Evolutionary conservation across 2,329 filamentous ascomycete species (phyloP), one percentile per base, ranked within the genome.

Genomic region (Calonectria naviculata): DNA sequence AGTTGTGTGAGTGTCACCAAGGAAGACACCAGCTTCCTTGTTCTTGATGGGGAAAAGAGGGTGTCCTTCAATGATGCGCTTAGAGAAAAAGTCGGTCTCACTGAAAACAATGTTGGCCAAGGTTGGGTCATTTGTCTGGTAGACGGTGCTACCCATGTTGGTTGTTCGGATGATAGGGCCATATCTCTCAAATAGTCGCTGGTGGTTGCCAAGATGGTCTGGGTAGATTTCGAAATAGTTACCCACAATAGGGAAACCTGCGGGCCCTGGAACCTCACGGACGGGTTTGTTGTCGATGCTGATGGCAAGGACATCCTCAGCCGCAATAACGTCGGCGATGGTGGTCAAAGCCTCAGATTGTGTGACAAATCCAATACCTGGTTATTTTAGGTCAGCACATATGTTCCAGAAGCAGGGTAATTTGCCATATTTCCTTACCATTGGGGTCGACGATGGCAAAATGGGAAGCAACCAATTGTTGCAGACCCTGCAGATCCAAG

Each of bases 151-250:
- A 10, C 89, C 89, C 80, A 90, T 85, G 76, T 85, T 89, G 24
- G 77, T 86, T 0, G 88, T 90, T 72, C 84, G 84, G 76, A 90
- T 84, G 1, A 90, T 71, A 0, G 86, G 85, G 0, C 89, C 89
- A 70, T 88, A 89, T 42, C 84, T 84, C 1, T 87, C 84, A 63
- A 90, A 90, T 1, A 90, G 80, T 0, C 88, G 83, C 54, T 89
- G 84, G 67, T 89, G 86, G 78, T 90, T 90, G 4, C 89, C 89
- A 1, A 91, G 82, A 70, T 89, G 88, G 72, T 91, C 89, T 0
- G 89, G 89, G 74, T 85, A 91, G 12, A 90, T 79, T 70, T 90
- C 87, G 52, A 87, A 87, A 79, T 85, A 88, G 74, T 86, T 89
- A 24, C 89, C 89, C 4, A 90, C 79, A n/a, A 85, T 81, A 2